Evolutionary conservation across 1,284 basidiomycete species (phyloP).

Genomic region (Lentinula novae-zelandiae): DNA sequence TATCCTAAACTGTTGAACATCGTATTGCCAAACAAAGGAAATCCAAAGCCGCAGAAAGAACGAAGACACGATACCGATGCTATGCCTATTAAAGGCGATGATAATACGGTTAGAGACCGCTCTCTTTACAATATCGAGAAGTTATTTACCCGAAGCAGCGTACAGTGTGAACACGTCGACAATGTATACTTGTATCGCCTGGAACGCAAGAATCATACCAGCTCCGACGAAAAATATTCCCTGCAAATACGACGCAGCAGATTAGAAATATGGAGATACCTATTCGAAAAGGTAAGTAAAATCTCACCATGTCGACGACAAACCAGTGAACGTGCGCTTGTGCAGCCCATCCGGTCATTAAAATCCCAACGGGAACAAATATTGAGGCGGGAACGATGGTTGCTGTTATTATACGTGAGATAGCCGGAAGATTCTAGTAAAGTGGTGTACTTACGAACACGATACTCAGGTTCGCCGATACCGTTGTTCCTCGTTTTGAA

Average conservation of each 20-base stretch:
- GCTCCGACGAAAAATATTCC: slow-evolving; percentile 54
- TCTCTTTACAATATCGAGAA: not conserved
- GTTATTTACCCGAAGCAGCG: slow-evolving; percentile 51
- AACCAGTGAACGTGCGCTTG: slow-evolving; percentile 59
- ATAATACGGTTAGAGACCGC: slow-evolving; percentile 7
- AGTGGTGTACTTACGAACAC: slow-evolving; percentile 30
- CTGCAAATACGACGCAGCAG: slow-evolving; percentile 28
- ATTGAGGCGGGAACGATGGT: slow-evolving; percentile 56
- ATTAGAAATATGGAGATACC: not conserved
- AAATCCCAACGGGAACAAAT: slow-evolving; percentile 49
- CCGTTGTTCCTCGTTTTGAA: slow-evolving; percentile 49
- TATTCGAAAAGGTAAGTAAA: not conserved
- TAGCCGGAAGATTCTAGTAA: slow-evolving; percentile 3
- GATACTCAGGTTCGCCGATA: slow-evolving; percentile 56
- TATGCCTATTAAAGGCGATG: slow-evolving; percentile 36
- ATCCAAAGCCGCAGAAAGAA: slow-evolving; percentile 60
- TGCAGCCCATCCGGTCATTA: slow-evolving; percentile 62
- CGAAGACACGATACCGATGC: slow-evolving; percentile 56
- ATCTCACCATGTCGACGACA: slow-evolving; percentile 55
- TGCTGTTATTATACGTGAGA: slow-evolving; percentile 32
- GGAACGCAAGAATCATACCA: slow-evolving; percentile 53
- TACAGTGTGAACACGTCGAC: slow-evolving; percentile 66
- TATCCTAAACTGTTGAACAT: slow-evolving; percentile 64
- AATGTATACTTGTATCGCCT: slow-evolving; percentile 59
- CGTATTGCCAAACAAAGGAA: slow-evolving; percentile 63